phyloP scores from a whole-genome alignment of 73 alveolate species.

The Tetrahymena thermophila region DNA sequence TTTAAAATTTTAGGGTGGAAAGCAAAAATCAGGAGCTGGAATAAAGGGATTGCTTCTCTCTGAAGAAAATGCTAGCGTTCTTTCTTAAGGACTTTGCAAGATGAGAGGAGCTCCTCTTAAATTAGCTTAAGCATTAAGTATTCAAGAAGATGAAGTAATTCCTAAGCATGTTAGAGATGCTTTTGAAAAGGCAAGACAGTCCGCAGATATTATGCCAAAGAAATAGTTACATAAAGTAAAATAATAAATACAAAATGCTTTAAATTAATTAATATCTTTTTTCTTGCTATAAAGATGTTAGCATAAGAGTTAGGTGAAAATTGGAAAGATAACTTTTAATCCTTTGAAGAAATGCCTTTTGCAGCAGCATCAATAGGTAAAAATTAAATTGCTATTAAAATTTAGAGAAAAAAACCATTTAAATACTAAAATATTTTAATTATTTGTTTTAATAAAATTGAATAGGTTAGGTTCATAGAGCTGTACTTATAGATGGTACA shows the following conservation, averaged over 20 bases:
- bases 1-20: background rate
- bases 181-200: slow-evolving; percentile 66
- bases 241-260: background rate
- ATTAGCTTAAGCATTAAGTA: slow-evolving; percentile 67
- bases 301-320: slow-evolving; percentile 49
- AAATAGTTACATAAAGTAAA: slow-evolving; percentile 50
- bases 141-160: slow-evolving; percentile 58
- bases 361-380: slow-evolving; percentile 75
- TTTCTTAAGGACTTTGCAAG: slow-evolving; percentile 58
- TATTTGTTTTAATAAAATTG: background rate
- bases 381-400: background rate
- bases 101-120: slow-evolving; percentile 85
- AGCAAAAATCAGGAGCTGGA: slow-evolving; percentile 11
- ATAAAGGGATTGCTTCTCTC: slow-evolving; percentile 45
- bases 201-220: slow-evolving; percentile 77
- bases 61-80: slow-evolving; percentile 57
- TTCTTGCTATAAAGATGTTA: background rate
- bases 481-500: slow-evolving; percentile 40
- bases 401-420: background rate
- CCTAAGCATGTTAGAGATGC: slow-evolving; percentile 71
- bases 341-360: slow-evolving; percentile 58
- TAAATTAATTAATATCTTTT: background rate
- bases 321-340: slow-evolving; percentile 56
- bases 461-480: slow-evolving; percentile 70
- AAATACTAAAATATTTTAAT: too few species aligned